Percentiles rank a stretch among this genome's conserved stretches.
Evolutionary conservation across 2,329 filamentous ascomycete species (phyloP).

Genomic region (Curvularia verruculosa): DNA sequence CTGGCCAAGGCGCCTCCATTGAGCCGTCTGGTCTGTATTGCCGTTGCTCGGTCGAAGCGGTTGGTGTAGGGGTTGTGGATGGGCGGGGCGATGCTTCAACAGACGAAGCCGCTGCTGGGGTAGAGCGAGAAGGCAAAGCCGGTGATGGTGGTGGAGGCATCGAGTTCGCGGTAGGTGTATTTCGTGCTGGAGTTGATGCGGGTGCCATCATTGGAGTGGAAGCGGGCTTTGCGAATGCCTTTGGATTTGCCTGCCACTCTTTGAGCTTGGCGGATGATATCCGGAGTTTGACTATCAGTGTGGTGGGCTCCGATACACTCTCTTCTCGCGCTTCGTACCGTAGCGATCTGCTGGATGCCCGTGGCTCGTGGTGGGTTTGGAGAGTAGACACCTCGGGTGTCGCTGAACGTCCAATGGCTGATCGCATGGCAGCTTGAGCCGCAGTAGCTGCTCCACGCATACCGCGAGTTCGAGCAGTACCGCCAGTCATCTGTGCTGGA

Average conservation of each 20-base stretch:
- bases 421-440: constrained; percentile 83
- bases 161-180: constrained; percentile 58
- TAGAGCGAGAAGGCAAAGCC: constrained; percentile 46
- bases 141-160: constrained; percentile 64
- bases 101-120: constrained; percentile 29
- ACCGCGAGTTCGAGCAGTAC: constrained; percentile 83
- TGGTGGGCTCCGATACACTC: constrained; percentile 68
- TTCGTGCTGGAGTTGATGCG: constrained; percentile 54
- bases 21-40: constrained; percentile 59
- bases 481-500: constrained; percentile 68
- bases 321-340: constrained; percentile 76
- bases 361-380: constrained; percentile 68
- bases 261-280: constrained; percentile 74
- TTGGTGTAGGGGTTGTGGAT: constrained; percentile 48
- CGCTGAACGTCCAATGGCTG: constrained; percentile 77
- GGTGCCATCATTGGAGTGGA: constrained; percentile 55
- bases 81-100: constrained; percentile 40
- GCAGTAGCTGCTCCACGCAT: constrained; percentile 88
- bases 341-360: constrained; percentile 66
- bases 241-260: constrained; percentile 66
- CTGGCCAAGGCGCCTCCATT: constrained; percentile 67
- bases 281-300: constrained; percentile 74
- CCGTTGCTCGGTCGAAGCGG: constrained; percentile 41
- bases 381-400: constrained; percentile 77
- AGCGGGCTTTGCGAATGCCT: constrained; percentile 50